phyloP scores from a whole-genome alignment of 75 land plant genomes.

The Picea sitchensis region DNA sequence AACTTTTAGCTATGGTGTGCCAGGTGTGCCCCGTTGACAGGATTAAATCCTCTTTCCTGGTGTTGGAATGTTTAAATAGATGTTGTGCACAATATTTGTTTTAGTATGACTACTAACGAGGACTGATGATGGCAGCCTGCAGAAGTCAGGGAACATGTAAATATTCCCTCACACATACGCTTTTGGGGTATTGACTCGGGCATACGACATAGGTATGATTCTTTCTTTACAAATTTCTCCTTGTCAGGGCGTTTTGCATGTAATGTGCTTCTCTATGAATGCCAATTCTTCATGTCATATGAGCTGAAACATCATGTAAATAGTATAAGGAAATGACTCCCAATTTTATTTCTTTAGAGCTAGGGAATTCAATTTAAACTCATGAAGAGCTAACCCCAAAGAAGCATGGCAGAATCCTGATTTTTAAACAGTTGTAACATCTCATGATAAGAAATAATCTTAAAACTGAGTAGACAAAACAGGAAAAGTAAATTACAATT shows the following conservation, averaged over 20 bases:
- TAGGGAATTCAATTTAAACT: not conserved
- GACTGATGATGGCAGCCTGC: conserved; percentile 71
- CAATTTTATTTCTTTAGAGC: not conserved
- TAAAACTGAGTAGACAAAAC: too few species aligned
- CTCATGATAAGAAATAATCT: too few species aligned
- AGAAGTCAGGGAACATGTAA: conserved; percentile 79
- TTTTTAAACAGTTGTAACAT: too few species aligned
- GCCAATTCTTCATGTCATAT: too few species aligned
- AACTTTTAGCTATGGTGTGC: conserved; percentile 96
- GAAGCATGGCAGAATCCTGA: too few species aligned
- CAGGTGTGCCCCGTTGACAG: conserved; percentile 50
- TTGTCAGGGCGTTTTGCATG: not conserved
- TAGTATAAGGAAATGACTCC: not conserved
- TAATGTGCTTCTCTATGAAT: too few species aligned
- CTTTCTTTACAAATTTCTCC: not conserved
- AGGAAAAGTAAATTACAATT: too few species aligned
- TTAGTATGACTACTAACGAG: conserved; percentile 19
- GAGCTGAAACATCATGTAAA: not conserved
- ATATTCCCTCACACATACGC: conserved; percentile 78
- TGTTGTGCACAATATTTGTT: conserved; percentile 7
- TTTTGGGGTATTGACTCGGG: conserved; percentile 99
- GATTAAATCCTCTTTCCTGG: not conserved
- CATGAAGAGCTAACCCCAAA: not conserved
- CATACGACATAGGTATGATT: conserved; percentile 84
- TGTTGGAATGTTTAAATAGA: not conserved